Conservation (phyloP, 768 basidiomycete species). For the Lactifluus volemus region DNA sequence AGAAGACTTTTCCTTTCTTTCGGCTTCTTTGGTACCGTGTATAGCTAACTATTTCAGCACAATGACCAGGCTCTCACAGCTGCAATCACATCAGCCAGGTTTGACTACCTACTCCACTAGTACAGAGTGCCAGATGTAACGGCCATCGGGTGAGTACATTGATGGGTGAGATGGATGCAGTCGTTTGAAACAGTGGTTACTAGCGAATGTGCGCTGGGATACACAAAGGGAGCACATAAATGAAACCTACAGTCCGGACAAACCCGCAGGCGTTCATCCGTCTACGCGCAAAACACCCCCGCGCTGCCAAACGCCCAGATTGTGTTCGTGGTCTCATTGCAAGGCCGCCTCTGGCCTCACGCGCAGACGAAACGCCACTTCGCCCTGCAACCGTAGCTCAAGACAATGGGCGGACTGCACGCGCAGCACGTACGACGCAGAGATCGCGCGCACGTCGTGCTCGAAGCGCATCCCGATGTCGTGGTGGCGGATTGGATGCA, state of each 20-base stretch:
- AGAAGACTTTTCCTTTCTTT: no score
- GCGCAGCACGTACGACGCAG: conserved; percentile 76
- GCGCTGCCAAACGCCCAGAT: conserved; percentile 62
- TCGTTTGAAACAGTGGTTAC: no score
- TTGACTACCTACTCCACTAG: no score
- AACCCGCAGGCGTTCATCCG: conserved; percentile 97
- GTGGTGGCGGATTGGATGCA: conserved; percentile 99
- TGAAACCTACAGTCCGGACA: conserved; percentile 27
- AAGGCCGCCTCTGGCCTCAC: conserved; percentile 84
- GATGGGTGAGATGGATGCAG: no score
- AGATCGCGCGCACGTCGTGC: conserved; percentile 59
- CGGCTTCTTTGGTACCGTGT: no score
- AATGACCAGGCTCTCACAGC: no score
- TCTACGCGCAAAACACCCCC: conserved; percentile 68
- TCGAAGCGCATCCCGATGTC: conserved; percentile 62
- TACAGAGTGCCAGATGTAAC: no score
- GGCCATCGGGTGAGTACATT: no score
- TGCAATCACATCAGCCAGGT: no score
- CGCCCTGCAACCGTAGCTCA: conserved; percentile 77
- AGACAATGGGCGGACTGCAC: conserved; percentile 49
- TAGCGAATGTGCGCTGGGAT: no score
- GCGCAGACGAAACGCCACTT: conserved; percentile 69
- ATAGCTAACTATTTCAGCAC: no score
- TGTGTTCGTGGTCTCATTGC: conserved; percentile 80
- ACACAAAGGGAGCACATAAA: no score